Conservation (phyloP, 2,329 filamentous ascomycete species). For the Phialocephala sp. region DNA sequence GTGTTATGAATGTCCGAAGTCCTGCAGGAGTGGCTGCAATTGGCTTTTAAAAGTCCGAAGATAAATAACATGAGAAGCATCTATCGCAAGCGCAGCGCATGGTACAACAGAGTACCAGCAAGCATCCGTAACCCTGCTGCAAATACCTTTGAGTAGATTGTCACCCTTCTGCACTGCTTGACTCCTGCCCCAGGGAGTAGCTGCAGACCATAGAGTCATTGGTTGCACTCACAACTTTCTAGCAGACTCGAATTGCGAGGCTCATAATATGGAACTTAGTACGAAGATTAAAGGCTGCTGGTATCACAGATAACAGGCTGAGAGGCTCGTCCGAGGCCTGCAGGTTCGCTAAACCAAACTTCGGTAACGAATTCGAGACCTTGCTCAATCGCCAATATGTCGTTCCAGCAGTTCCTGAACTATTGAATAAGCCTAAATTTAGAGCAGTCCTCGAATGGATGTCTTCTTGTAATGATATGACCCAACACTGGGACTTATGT, state of each 20-base stretch:
- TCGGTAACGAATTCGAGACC: slow-evolving; percentile 4
- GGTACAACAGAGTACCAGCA: not conserved
- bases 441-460: not conserved
- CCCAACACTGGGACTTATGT: slow-evolving; percentile 9
- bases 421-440: slow-evolving; percentile 12
- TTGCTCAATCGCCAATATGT: slow-evolving; percentile 13
- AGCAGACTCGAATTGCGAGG: not conserved
- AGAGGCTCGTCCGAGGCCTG: slow-evolving; percentile 11
- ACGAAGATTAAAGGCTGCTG: slow-evolving; percentile 10
- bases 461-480: slow-evolving; percentile 5
- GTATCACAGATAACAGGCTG: slow-evolving; percentile 6
- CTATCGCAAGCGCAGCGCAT: not conserved
- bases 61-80: not conserved
- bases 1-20: slow-evolving; percentile 1
- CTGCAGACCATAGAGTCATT: not conserved
- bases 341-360: not conserved
- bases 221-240: slow-evolving; percentile 1
- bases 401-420: not conserved
- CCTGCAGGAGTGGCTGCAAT: slow-evolving; percentile 6
- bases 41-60: not conserved
- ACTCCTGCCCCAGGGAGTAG: not conserved
- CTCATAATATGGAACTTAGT: slow-evolving; percentile 10
- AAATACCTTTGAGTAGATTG: not conserved
- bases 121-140: not conserved
- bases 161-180: not conserved